Evolutionary conservation across 768 basidiomycete species (phyloP), one percentile per base, ranked within the genome.

Genomic region (Lentinus brumalis): DNA sequence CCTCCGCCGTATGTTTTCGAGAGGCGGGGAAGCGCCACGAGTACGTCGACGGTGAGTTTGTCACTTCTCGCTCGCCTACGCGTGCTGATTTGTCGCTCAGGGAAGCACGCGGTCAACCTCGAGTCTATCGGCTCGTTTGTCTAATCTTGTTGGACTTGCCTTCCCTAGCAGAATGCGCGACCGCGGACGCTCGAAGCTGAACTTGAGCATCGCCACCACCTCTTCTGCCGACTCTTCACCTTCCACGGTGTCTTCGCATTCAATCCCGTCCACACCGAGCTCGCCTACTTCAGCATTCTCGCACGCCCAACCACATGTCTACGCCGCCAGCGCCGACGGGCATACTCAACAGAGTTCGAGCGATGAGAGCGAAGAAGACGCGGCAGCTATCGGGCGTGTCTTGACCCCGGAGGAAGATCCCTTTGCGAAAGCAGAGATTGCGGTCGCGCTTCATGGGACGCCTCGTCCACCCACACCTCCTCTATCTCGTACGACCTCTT

Each of bases 341-440:
- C 66, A 64, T 16, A 42, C 26, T 8, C 39, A 18, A 6, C 51
- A 44, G 16, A 18, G 40, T 1, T 50, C 39, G 31, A 50, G 50
- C 18, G 32, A 31, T 1, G 64, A 69, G 53, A 15, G 44, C 1
- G 53, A 57, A 10, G 63, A 64, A 16, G 65, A 68, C 30, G 52
- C 61, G 9, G 39, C 62, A 4, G 55, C 59, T 1, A 61, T 71
- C 32, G 70, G 65, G 10, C 66, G 71, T 30, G 71, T 73, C 10
- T 60, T 73, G 11, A 73, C 71, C 4, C 71, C 68, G 0, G 70
- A 71, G 40, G 60, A 53, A 5, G 71, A 73, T 57, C 71, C 71
- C 4, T 73, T 73, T 53, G 63, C 63, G 41, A 69, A 69, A 56
- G 58, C 53, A 10, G 66, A 69, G 15, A 67, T 72, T 16, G 57